Percentiles rank a stretch among this genome's conserved stretches.
Evolutionary conservation across 164 flowering plant genomes (phyloP).

Genomic region (Umbellularia californica): DNA sequence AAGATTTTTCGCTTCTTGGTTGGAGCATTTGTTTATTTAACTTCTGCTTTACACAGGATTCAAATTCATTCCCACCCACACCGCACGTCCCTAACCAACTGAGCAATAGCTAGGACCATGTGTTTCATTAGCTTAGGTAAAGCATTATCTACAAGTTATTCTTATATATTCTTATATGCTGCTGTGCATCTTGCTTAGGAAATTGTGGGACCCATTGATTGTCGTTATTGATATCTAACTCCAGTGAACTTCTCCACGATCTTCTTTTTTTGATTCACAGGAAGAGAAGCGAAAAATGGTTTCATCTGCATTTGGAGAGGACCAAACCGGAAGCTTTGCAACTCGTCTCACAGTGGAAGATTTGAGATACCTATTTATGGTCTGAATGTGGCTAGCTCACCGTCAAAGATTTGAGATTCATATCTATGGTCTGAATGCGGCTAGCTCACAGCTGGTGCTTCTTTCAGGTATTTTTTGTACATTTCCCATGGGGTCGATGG

Average conservation of each 20-base stretch:
- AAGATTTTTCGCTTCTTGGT: too few species aligned
- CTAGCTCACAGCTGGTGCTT: too few species aligned
- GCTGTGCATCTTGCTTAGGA: too few species aligned
- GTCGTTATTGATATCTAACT: neutral
- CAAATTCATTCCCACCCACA: too few species aligned
- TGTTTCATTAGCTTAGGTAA: too few species aligned
- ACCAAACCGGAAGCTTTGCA: constrained; percentile 47
- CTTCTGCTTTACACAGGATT: too few species aligned
- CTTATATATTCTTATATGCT: neutral
- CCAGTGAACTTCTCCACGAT: neutral
- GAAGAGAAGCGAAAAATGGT: constrained; percentile 96
- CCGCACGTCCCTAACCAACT: too few species aligned
- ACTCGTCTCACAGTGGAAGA: constrained; percentile 79
- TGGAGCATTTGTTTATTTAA: too few species aligned
- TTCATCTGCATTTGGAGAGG: constrained; percentile 96
- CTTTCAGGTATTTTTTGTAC: constrained; percentile 1
- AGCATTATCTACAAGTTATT: neutral
- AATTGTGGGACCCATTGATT: too few species aligned
- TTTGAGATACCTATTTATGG: constrained; percentile 71
- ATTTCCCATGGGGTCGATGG: neutral
- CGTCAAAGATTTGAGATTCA: constrained; percentile 71
- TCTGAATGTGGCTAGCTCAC: constrained; percentile 39
- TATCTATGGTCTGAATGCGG: constrained; percentile 49
- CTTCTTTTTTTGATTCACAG: constrained; percentile 28
- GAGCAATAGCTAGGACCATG: too few species aligned